These are phyloP conservation scores for Rhizophagus clarus DNA, from an alignment of 192 early-diverging fungal species.

Conservation along the genomic window DNA sequence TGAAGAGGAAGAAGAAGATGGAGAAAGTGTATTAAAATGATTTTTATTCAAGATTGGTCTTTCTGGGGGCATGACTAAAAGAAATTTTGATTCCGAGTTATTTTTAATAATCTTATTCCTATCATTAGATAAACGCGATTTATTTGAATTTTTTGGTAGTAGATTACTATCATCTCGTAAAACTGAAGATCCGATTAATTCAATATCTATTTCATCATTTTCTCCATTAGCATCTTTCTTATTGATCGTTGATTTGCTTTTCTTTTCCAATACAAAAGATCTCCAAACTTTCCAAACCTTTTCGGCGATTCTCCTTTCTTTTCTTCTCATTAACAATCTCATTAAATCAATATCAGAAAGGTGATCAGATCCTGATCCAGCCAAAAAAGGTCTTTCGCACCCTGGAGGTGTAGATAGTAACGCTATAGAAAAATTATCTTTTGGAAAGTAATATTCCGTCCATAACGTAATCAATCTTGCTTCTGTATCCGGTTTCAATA, in stretches of 20 bases:
- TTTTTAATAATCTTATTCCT: background rate
- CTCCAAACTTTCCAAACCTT: slow-evolving; percentile 28
- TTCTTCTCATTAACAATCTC: slow-evolving; percentile 26
- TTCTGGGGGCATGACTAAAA: background rate
- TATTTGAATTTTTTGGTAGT: background rate
- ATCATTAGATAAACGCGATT: background rate
- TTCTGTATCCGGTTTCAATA: slow-evolving; percentile 38
- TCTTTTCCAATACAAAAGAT: slow-evolving; percentile 28
- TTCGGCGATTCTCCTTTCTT: slow-evolving; percentile 3
- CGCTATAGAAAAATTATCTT: slow-evolving; percentile 25
- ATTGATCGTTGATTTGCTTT: background rate
- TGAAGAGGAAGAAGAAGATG: background rate
- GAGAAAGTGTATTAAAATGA: background rate
- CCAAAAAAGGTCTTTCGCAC: background rate
- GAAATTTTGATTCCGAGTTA: background rate
- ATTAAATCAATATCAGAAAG: slow-evolving; percentile 20
- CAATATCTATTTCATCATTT: slow-evolving; percentile 1
- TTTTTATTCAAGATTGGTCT: background rate
- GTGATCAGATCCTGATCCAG: background rate
- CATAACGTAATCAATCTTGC: slow-evolving; percentile 41
- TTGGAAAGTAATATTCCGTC: slow-evolving; percentile 45
- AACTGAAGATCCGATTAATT: background rate
- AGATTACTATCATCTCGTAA: background rate
- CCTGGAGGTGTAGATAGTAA: slow-evolving; percentile 21
- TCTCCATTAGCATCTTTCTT: background rate